phyloP scores from a whole-genome alignment of 306 rosid genomes.

The Dryas drummondii region DNA sequence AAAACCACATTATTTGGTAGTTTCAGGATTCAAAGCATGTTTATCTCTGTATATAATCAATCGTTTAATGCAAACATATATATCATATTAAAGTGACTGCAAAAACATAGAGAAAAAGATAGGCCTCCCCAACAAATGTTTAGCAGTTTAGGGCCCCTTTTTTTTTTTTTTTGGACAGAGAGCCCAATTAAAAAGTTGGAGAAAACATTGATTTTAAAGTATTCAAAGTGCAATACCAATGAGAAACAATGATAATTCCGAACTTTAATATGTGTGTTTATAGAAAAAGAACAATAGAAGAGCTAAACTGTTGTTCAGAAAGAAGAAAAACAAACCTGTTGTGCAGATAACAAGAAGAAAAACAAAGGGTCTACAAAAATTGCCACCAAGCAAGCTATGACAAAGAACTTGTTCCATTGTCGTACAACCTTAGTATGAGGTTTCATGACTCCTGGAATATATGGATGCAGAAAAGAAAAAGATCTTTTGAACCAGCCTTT shows the following conservation, averaged over 20 bases:
- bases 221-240: not conserved
- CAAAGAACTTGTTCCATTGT: constrained; percentile 54
- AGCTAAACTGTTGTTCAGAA: not conserved
- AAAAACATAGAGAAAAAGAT: no score
- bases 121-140: no score
- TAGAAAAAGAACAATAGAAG: constrained; percentile 12
- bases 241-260: not conserved
- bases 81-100: no score
- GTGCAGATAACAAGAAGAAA: constrained; percentile 49
- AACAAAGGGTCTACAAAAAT: constrained; percentile 61
- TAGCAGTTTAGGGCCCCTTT: no score
- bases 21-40: no score
- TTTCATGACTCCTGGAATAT: constrained; percentile 52
- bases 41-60: no score
- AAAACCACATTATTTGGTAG: no score
- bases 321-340: constrained; percentile 25
- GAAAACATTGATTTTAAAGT: no score
- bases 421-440: constrained; percentile 52
- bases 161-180: no score
- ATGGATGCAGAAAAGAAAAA: constrained; percentile 33
- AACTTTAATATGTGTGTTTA: not conserved
- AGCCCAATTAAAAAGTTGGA: no score
- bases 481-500: constrained; percentile 42
- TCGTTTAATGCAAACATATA: no score
- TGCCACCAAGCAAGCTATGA: constrained; percentile 41